Evolutionary conservation across 1,139 yeast genomes (phyloP).

Genomic region (Yamadazyma atmosphaerica): DNA sequence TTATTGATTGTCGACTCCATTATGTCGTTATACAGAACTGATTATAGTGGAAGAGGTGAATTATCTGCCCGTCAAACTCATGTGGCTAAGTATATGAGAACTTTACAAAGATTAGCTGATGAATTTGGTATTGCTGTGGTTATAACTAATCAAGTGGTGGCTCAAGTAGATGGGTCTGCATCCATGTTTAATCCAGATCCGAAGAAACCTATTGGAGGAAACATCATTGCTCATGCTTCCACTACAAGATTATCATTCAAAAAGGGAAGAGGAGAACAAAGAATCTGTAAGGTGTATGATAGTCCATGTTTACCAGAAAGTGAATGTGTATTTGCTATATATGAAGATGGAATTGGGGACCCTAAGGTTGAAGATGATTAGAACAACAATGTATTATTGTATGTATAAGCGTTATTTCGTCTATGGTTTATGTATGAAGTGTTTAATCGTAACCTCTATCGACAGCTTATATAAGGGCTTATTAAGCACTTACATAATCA

Average conservation of each 20-base stretch:
- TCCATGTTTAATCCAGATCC: slow-evolving; percentile 91
- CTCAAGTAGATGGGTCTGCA: slow-evolving; percentile 93
- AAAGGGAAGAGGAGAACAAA: slow-evolving; percentile 88
- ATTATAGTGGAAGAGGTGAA: slow-evolving; percentile 95
- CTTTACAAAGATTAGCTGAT: slow-evolving; percentile 89
- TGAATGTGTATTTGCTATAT: slow-evolving; percentile 92
- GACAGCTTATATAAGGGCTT: too few relatives aligned
- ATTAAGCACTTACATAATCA: too few relatives aligned
- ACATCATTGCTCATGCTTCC: slow-evolving; percentile 94
- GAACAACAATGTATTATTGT: neutral
- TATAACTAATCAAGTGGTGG: slow-evolving; percentile 97
- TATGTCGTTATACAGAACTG: slow-evolving; percentile 95
- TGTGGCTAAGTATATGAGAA: slow-evolving; percentile 90
- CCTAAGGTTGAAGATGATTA: slow-evolving; percentile 75
- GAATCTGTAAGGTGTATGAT: slow-evolving; percentile 92
- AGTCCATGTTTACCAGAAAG: slow-evolving; percentile 96
- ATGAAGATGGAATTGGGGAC: slow-evolving; percentile 96
- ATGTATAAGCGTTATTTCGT: neutral
- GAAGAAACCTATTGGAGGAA: slow-evolving; percentile 99
- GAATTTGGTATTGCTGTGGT: slow-evolving; percentile 98
- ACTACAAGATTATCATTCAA: slow-evolving; percentile 88
- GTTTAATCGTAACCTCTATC: neutral
- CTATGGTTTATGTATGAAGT: neutral
- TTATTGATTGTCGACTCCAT: slow-evolving; percentile 90
- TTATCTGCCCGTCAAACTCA: slow-evolving; percentile 93